phyloP scores from a whole-genome alignment of 2,329 filamentous ascomycete species.

The Trichoderma gracile region DNA sequence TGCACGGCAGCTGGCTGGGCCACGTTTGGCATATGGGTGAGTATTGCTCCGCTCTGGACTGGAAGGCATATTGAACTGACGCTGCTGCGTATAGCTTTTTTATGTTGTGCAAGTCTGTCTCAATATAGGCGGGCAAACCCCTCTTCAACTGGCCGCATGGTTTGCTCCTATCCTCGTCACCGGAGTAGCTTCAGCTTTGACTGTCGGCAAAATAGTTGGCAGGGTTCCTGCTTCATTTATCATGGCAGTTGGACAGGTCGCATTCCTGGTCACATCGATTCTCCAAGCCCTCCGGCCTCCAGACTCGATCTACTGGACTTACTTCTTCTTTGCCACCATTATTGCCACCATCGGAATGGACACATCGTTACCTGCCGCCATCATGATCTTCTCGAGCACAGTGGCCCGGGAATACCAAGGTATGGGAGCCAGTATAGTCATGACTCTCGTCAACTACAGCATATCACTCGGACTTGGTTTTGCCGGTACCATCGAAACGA shows the following conservation, averaged over 20 bases:
- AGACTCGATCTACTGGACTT: constrained; percentile 28
- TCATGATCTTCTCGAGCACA: constrained; percentile 58
- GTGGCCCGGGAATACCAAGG: constrained; percentile 49
- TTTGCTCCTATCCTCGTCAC: not conserved
- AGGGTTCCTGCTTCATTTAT: no score
- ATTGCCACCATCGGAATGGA: constrained; percentile 58
- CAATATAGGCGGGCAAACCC: no score
- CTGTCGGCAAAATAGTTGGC: not conserved
- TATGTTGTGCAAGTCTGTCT: no score
- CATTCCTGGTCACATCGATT: no score
- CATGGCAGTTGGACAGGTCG: no score
- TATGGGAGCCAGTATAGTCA: constrained; percentile 56
- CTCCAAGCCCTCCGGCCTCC: not conserved
- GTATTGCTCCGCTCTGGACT: no score
- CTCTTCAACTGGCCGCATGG: not conserved
- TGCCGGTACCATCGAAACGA: constrained; percentile 60
- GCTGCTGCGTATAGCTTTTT: no score
- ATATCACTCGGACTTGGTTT: constrained; percentile 67
- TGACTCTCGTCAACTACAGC: constrained; percentile 67
- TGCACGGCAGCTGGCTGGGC: constrained; percentile 50
- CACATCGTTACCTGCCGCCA: constrained; percentile 65
- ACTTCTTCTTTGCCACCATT: constrained; percentile 39
- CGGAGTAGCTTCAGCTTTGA: not conserved
- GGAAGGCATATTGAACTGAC: no score
- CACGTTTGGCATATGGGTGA: not conserved